Conservation (phyloP, 306 rosid genomes). For the Cajanus cajan region DNA sequence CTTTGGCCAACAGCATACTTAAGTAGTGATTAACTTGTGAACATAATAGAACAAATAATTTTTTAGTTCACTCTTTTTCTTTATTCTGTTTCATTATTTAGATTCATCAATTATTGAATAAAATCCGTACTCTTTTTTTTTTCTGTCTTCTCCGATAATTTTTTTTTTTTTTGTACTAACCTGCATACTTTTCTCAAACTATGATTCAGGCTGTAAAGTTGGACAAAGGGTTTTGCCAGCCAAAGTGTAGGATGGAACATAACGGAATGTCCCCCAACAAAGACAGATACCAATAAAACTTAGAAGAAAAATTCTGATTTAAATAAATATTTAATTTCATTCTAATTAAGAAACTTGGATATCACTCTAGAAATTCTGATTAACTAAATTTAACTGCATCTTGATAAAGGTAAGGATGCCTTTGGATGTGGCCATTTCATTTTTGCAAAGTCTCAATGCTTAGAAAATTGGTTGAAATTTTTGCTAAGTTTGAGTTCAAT, state of each 20-base stretch:
- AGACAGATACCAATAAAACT: background rate
- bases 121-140: background rate
- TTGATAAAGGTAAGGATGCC: background rate
- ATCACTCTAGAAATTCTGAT: background rate
- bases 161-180: background rate
- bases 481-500: background rate
- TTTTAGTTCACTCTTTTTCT: background rate
- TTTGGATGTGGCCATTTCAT: background rate
- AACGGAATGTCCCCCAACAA: conserved; percentile 29
- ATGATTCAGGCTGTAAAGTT: background rate
- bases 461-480: background rate
- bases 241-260: conserved; percentile 30
- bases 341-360: background rate
- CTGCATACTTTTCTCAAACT: background rate
- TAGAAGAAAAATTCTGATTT: background rate
- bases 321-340: background rate
- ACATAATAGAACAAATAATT: background rate
- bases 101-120: background rate
- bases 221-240: conserved; percentile 15
- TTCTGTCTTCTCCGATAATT: background rate
- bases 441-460: background rate
- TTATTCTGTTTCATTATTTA: background rate
- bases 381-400: background rate
- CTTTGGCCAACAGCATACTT: background rate
- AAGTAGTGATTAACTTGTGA: background rate